A percentile compares a stretch with the other conserved stretches of the same genome.
phyloP scores from a whole-genome alignment of 495 filamentous ascomycete genomes.

The Achaetomiella virescens region DNA sequence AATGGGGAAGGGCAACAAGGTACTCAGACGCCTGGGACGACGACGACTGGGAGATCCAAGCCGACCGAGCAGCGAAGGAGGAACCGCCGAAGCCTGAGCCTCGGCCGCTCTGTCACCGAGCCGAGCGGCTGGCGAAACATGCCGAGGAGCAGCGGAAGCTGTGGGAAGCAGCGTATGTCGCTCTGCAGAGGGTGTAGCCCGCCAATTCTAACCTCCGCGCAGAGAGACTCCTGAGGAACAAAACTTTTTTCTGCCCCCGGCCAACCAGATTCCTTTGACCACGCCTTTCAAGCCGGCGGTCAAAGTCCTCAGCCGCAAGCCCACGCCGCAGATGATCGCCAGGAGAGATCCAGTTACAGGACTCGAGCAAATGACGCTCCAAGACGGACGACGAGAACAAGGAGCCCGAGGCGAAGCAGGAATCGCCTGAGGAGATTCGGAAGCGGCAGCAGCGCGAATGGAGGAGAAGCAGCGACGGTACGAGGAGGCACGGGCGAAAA shows the following conservation, averaged over 20 bases:
- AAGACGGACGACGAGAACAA: conserved; percentile 65
- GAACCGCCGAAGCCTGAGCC: conserved; percentile 42
- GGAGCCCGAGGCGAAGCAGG: conserved; percentile 52
- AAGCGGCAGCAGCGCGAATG: conserved; percentile 63
- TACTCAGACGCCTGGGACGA: conserved; percentile 84
- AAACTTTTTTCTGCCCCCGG: conserved; percentile 65
- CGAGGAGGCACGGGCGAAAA: conserved; percentile 72
- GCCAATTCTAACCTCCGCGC: conserved; percentile 7
- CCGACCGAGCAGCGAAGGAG: conserved; percentile 50
- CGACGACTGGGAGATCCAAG: conserved; percentile 78
- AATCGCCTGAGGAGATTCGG: conserved; percentile 65
- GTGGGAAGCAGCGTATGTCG: conserved; percentile 78
- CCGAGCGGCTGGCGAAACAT: conserved; percentile 74
- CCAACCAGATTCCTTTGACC: conserved; percentile 59
- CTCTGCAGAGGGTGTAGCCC: neutral
- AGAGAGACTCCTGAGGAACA: conserved; percentile 51
- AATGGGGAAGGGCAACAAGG: conserved; percentile 48
- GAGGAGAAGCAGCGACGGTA: conserved; percentile 89
- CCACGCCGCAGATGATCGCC: conserved; percentile 46
- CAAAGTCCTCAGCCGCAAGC: conserved; percentile 78
- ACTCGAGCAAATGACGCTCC: conserved; percentile 45
- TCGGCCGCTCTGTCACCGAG: conserved; percentile 50
- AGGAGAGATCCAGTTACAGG: conserved; percentile 49
- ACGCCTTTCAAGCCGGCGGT: conserved; percentile 78
- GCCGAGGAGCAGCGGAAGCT: conserved; percentile 73